A percentile compares a stretch with the other conserved stretches of the same genome.
These are phyloP conservation scores for Arctium minus DNA, from an alignment of 129 eudicot genomes.

Conservation along the genomic window DNA sequence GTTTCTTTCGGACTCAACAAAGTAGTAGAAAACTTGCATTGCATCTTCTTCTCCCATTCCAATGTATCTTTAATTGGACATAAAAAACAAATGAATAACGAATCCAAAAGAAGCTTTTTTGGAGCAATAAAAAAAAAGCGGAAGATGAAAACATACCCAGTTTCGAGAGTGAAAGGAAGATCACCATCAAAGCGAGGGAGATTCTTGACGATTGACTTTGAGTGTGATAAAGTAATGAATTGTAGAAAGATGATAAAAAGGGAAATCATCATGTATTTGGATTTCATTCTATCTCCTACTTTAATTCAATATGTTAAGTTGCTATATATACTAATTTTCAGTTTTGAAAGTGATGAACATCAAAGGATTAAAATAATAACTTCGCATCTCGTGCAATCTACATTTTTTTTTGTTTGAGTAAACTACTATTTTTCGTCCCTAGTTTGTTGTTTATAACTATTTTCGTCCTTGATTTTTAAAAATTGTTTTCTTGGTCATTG, in stretches of 20 bases:
- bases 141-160: not conserved
- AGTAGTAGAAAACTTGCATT: not conserved
- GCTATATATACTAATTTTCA: no score
- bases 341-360: no score
- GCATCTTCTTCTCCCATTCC: not conserved
- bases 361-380: not conserved
- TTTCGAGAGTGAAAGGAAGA: not conserved
- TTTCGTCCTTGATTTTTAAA: no score
- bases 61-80: not conserved
- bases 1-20: not conserved
- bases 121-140: not conserved
- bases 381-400: not conserved
- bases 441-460: no score
- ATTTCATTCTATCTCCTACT: not conserved
- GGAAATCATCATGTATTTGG: not conserved
- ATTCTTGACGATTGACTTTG: not conserved
- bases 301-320: not conserved
- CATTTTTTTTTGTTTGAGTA: not conserved
- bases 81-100: not conserved
- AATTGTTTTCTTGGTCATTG: no score
- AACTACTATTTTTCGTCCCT: no score
- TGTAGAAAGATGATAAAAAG: not conserved
- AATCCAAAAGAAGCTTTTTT: not conserved
- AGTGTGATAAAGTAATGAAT: not conserved
- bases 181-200: not conserved